These are phyloP conservation scores for Skeletonema menzelii DNA, from an alignment of 108 stramenopile genomes.

Conservation along the genomic window DNA sequence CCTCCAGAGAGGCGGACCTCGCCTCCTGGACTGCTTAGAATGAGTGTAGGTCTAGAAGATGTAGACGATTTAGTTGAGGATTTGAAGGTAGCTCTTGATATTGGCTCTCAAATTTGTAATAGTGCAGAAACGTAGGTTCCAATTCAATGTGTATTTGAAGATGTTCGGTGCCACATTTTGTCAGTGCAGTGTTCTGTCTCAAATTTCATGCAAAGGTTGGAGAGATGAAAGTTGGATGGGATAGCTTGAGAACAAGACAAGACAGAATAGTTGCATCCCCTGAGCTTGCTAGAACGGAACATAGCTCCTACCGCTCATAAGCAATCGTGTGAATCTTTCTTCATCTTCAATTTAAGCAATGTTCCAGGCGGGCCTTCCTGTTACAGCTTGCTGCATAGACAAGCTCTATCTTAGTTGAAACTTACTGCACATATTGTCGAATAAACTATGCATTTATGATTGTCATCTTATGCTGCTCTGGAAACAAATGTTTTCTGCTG, in stretches of 20 bases:
- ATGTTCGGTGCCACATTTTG: too few relatives aligned
- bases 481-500: not conserved
- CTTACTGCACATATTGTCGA: too few relatives aligned
- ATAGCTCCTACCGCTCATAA: too few relatives aligned
- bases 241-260: not conserved
- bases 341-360: too few relatives aligned
- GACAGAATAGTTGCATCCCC: not conserved
- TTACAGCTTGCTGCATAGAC: too few relatives aligned
- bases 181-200: not conserved
- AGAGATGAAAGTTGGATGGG: not conserved
- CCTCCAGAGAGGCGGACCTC: conserved; percentile 67
- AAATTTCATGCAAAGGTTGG: not conserved
- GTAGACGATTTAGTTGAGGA: conserved; percentile 80
- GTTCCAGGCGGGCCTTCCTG: too few relatives aligned
- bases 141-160: too few relatives aligned
- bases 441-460: not conserved
- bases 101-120: conserved; percentile 20
- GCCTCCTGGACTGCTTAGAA: conserved; percentile 84
- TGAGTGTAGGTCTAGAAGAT: conserved; percentile 90
- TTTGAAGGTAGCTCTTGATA: conserved; percentile 67
- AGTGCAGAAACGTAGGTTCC: not conserved
- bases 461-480: not conserved
- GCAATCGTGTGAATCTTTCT: too few relatives aligned
- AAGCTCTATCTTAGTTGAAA: too few relatives aligned
- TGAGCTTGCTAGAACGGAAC: too few relatives aligned